Base-by-base conservation (phyloP, 345 rosid species). In the Eutrema heterophyllum region DNA sequence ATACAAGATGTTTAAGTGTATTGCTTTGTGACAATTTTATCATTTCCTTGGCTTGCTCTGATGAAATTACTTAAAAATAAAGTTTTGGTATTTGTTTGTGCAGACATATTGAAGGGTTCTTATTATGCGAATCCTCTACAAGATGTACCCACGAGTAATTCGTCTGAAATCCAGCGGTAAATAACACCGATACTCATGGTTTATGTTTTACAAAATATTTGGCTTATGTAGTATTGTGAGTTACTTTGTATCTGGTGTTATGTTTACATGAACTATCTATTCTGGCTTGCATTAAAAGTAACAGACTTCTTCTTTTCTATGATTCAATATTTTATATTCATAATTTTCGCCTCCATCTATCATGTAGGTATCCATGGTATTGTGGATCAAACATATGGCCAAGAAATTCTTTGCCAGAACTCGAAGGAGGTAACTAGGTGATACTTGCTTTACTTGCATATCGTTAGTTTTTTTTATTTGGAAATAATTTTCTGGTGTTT, bases 341-440 rank as follows among this genome's bases (percentile, higher is more conserved):
- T 65, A 38, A 68, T 62, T 69, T 36, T 43, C 13, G 13, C 21
- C 38, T 24, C 77, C 32, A 5, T 71, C 65, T 50, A 16, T 72
- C 78, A 75, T 78, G 70, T 77, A 93, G 98, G 82, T 91, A 89
- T 84, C 96, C 93, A 64, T 86, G 86, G 38, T 89, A 89, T 73
- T 93, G 98, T 73, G 89, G 97, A 73, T 85, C 91, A 67, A 93
- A 93, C 77, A 87, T 91, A 83, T 93, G 98, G 97, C 98, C 98
- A 59, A 32, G 14, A 16, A 57, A 48, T 71, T 87, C 86, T 45
- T 70, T 93, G 64, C 95, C 98, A 45, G 96, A 93, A 79, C 87
- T 93, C 54, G 95, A 93, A 88, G 83, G 67, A 63, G 97, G 96
- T 91, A 88, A 65, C 71, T 66, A 55, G 74, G 49, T 70, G 29